Evolutionary conservation across 2,329 filamentous ascomycete species (phyloP).

Genomic region (Botrytis sinoallii): DNA sequence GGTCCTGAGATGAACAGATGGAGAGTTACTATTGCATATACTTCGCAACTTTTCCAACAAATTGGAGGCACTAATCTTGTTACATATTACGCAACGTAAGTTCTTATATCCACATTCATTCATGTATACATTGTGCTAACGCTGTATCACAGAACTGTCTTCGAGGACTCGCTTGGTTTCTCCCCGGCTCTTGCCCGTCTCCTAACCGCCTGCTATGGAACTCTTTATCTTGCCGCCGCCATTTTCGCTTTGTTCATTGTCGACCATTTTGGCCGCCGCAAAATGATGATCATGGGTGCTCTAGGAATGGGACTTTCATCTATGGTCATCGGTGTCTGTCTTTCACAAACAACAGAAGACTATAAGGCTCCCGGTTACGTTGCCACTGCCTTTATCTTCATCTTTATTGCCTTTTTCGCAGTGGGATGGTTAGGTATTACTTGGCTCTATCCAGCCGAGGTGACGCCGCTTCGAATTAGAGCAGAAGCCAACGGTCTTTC

Average conservation of each 20-base stretch:
- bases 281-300: slow-evolving; percentile 49
- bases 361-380: slow-evolving; percentile 34
- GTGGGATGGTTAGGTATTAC: slow-evolving; percentile 52
- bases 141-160: slow-evolving; percentile 48
- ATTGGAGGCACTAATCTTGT: slow-evolving; percentile 45
- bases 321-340: slow-evolving; percentile 43
- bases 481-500: slow-evolving; percentile 57
- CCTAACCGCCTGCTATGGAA: slow-evolving; percentile 33
- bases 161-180: slow-evolving; percentile 57
- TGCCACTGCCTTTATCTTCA: slow-evolving; percentile 41
- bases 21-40: slow-evolving; percentile 50
- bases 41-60: slow-evolving; percentile 53
- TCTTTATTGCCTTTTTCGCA: slow-evolving; percentile 54
- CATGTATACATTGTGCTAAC: neutral
- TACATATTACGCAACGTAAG: slow-evolving; percentile 51
- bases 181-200: slow-evolving; percentile 44
- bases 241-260: slow-evolving; percentile 58
- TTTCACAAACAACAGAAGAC: slow-evolving; percentile 50
- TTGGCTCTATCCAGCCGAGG: slow-evolving; percentile 55
- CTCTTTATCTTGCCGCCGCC: slow-evolving; percentile 61
- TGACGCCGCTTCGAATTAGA: slow-evolving; percentile 50
- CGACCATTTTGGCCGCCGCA: slow-evolving; percentile 50
- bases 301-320: slow-evolving; percentile 63
- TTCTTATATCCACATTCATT: slow-evolving; percentile 33
- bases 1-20: slow-evolving; percentile 51